Percentiles rank a stretch among this genome's conserved stretches.
Conservation (phyloP, 768 basidiomycete species). For the Dioszegia aurantiaca region DNA sequence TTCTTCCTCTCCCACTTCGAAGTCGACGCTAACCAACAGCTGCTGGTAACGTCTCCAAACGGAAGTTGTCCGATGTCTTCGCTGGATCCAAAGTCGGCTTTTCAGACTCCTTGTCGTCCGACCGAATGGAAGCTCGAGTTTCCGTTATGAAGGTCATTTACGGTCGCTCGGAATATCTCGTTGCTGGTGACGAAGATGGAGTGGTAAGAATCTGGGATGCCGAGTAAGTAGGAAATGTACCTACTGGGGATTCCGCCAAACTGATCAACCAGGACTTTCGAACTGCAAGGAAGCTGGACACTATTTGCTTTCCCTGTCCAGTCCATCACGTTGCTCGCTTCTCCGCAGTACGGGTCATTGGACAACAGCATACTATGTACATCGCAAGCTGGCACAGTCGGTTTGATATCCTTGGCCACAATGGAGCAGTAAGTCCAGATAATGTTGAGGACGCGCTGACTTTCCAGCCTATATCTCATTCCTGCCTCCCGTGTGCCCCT, state of each 20-base stretch:
- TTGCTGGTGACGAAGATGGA: constrained; percentile 50
- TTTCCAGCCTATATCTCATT: constrained; percentile 70
- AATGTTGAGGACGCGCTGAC: constrained; percentile 1
- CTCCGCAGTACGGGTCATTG: constrained; percentile 56
- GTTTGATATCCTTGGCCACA: constrained; percentile 67
- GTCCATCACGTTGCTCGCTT: constrained; percentile 30
- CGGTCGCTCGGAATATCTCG: constrained; percentile 20
- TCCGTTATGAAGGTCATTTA: constrained; percentile 19
- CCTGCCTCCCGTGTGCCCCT: constrained; percentile 76
- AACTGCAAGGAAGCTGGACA: constrained; percentile 68
- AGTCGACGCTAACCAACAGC: constrained; percentile 9
- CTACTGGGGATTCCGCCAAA: constrained; percentile 10
- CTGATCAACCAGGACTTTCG: constrained; percentile 53
- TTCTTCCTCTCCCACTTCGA: background rate
- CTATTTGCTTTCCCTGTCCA: constrained; percentile 67
- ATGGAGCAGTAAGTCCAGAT: constrained; percentile 68
- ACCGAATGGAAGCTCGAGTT: constrained; percentile 34
- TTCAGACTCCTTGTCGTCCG: background rate
- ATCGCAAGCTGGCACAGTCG: constrained; percentile 75
- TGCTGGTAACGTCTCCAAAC: constrained; percentile 25
- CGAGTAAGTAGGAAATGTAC: constrained; percentile 25
- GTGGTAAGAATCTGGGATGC: constrained; percentile 44
- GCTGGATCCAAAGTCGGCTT: background rate
- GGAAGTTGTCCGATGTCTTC: background rate
- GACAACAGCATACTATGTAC: constrained; percentile 70